Percentiles rank a stretch among this genome's conserved stretches.
Conservation (phyloP, 2,329 filamentous ascomycete species). For the Alternaria brassicicola region DNA sequence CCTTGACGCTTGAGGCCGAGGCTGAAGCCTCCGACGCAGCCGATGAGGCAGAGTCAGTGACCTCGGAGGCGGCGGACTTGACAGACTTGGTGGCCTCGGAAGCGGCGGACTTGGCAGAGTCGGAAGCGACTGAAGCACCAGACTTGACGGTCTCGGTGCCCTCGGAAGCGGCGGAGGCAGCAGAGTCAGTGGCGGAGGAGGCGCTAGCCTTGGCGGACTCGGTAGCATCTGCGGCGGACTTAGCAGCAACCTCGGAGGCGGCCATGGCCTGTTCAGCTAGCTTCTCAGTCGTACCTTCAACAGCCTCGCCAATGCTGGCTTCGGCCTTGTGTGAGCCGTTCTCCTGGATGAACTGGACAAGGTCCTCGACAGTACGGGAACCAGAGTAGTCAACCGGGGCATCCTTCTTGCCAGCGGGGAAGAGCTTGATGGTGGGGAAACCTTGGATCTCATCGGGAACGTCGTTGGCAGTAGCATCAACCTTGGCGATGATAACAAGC, state of each 20-base stretch:
- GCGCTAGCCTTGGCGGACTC: constrained; percentile 55
- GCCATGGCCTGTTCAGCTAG: constrained; percentile 50
- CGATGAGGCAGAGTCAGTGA: constrained; percentile 31
- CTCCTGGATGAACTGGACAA: constrained; percentile 90
- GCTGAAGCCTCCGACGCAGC: constrained; percentile 35
- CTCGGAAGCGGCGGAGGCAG: constrained; percentile 37
- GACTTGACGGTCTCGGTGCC: constrained; percentile 48
- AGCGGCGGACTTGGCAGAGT: constrained; percentile 33
- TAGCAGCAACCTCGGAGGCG: constrained; percentile 40
- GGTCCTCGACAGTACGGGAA: constrained; percentile 86
- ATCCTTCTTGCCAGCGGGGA: constrained; percentile 86
- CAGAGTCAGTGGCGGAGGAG: constrained; percentile 45
- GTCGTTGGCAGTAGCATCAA: constrained; percentile 95
- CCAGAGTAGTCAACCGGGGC: constrained; percentile 86
- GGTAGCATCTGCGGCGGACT: constrained; percentile 43
- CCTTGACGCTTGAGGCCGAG: constrained; percentile 56
- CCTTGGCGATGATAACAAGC: constrained; percentile 78
- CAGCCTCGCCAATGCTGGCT: constrained; percentile 54
- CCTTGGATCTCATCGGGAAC: constrained; percentile 95
- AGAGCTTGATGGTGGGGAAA: constrained; percentile 99
- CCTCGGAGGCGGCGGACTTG: constrained; percentile 38
- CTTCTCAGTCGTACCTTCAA: constrained; percentile 49
- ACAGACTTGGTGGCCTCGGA: constrained; percentile 43
- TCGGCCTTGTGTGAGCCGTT: constrained; percentile 89
- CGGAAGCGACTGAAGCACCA: constrained; percentile 42